These are phyloP conservation scores for Mycena floridula DNA, from an alignment of 768 basidiomycete genomes.

Conservation along the genomic window DNA sequence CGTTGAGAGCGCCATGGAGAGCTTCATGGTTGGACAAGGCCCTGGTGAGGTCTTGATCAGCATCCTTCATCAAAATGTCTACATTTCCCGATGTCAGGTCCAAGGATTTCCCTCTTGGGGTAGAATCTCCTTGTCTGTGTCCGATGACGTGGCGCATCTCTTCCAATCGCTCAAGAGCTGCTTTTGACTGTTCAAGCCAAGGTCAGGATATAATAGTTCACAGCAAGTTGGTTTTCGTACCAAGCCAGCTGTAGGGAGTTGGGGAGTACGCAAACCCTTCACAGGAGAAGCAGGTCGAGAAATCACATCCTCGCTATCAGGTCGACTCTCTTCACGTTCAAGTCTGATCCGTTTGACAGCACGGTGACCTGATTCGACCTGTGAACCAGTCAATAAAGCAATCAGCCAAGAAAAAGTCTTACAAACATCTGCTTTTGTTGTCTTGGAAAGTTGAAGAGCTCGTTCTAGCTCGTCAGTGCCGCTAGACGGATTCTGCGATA, in stretches of 20 bases:
- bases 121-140: slow-evolving; percentile 47
- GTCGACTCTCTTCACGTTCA: slow-evolving; percentile 48
- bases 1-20: slow-evolving; percentile 44
- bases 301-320: slow-evolving; percentile 22
- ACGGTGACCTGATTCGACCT: slow-evolving; percentile 70
- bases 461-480: slow-evolving; percentile 36
- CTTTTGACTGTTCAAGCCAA: slow-evolving; percentile 46
- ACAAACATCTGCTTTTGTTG: slow-evolving; percentile 65
- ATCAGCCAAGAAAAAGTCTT: background rate
- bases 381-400: slow-evolving; percentile 3
- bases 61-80: slow-evolving; percentile 48
- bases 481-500: slow-evolving; percentile 12
- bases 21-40: slow-evolving; percentile 49
- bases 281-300: slow-evolving; percentile 54
- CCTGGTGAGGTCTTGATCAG: slow-evolving; percentile 48
- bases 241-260: slow-evolving; percentile 33
- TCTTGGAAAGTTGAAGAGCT: slow-evolving; percentile 41
- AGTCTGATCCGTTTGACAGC: slow-evolving; percentile 71
- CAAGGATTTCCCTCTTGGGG: slow-evolving; percentile 30
- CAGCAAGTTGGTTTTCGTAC: slow-evolving; percentile 25
- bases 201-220: slow-evolving; percentile 2
- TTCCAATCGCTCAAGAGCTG: slow-evolving; percentile 72
- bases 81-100: no score
- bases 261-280: slow-evolving; percentile 44
- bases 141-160: slow-evolving; percentile 77